Conservation (phyloP, 176 grass and related monocot genomes). For the Microstegium vimineum region DNA sequence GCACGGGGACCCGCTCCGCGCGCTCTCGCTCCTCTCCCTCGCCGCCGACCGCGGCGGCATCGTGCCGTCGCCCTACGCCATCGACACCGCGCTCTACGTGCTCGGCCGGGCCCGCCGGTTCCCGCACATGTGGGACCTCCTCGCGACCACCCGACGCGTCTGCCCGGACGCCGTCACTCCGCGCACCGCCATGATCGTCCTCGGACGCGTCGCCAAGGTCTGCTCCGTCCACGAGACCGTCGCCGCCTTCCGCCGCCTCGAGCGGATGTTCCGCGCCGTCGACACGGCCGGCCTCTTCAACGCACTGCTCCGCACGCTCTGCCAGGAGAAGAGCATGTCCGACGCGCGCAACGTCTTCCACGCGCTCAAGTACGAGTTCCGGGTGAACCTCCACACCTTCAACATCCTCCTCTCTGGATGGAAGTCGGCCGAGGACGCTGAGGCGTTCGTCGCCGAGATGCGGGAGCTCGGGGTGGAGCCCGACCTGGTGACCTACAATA, state of each 20-base stretch:
- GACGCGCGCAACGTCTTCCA: constrained; percentile 86
- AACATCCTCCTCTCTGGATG: constrained; percentile 85
- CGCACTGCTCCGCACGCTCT: constrained; percentile 75
- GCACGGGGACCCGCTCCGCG: constrained; percentile 65
- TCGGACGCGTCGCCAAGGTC: constrained; percentile 79
- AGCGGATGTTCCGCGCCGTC: constrained; percentile 32
- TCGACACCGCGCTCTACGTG: constrained; percentile 82
- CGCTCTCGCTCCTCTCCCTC: constrained; percentile 68
- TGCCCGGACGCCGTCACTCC: constrained; percentile 50
- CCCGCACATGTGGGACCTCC: constrained; percentile 48
- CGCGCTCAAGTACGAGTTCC: constrained; percentile 73
- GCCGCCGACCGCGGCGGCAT: constrained; percentile 43
- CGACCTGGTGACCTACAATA: constrained; percentile 80
- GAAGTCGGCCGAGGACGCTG: constrained; percentile 79
- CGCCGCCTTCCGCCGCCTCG: constrained; percentile 62
- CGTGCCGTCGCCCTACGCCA: constrained; percentile 53
- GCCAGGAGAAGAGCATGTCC: constrained; percentile 89
- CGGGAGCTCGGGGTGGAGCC: constrained; percentile 56
- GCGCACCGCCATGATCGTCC: constrained; percentile 67
- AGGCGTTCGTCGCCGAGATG: constrained; percentile 76
- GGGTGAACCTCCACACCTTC: constrained; percentile 65
- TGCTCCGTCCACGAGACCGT: constrained; percentile 73
- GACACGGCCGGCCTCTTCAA: constrained; percentile 54
- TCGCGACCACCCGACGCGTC: constrained; percentile 35
- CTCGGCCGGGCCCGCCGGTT: constrained; percentile 73